Conservation (phyloP, 352 stramenopile species). For the Albugo candida region DNA sequence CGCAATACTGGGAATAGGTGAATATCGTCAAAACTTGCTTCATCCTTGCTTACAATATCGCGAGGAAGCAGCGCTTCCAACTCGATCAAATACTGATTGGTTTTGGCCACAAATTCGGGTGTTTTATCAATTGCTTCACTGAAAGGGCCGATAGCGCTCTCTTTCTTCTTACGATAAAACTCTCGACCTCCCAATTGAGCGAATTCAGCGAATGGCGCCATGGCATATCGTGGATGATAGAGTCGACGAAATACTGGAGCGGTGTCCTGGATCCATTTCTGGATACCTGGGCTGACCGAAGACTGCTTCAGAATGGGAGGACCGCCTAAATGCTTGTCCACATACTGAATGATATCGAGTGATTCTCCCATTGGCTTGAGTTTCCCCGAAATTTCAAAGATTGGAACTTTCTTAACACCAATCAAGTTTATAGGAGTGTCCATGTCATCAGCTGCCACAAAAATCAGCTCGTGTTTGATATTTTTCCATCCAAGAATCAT, state of each 20-base stretch:
- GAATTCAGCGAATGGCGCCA: conserved; percentile 24
- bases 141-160: conserved; percentile 21
- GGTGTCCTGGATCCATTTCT: conserved; percentile 17
- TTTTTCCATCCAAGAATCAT: conserved; percentile 33
- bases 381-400: conserved; percentile 22
- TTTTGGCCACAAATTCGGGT: conserved; percentile 16
- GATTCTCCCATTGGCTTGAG: conserved; percentile 20
- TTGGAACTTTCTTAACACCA: conserved; percentile 24
- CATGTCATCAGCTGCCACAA: conserved; percentile 32
- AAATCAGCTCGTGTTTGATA: conserved; percentile 15
- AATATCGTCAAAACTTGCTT: conserved; percentile 33
- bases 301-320: conserved; percentile 13
- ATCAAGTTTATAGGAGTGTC: conserved; percentile 24
- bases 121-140: conserved; percentile 17
- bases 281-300: conserved; percentile 19
- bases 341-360: conserved; percentile 35
- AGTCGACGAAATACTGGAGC: conserved; percentile 14
- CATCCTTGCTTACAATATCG: conserved; percentile 19
- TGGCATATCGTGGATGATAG: conserved; percentile 22
- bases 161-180: conserved; percentile 33
- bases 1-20: conserved; percentile 26
- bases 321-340: conserved; percentile 25
- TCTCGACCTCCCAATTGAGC: conserved; percentile 18
- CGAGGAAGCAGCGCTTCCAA: conserved; percentile 22
- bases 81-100: conserved; percentile 18